Percentiles rank a stretch among this genome's conserved stretches.
phyloP scores from a whole-genome alignment of 176 grass and related monocot genomes.

The Oryza glumipatula region DNA sequence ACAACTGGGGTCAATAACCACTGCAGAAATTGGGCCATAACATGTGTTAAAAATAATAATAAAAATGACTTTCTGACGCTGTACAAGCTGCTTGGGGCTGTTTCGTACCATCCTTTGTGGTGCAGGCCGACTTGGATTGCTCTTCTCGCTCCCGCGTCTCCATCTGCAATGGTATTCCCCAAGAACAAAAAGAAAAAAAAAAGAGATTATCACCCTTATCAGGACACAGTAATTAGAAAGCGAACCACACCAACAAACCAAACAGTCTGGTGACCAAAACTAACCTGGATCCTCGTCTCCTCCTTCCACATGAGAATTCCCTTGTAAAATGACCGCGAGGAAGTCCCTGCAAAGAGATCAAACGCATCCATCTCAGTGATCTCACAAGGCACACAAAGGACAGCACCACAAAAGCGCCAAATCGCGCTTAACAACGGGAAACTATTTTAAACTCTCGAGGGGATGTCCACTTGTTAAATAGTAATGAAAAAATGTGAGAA shows the following conservation, averaged over 20 bases:
- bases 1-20: slow-evolving; percentile 54
- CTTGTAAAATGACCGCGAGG: slow-evolving; percentile 91
- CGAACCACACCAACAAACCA: neutral
- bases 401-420: neutral
- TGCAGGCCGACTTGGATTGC: slow-evolving; percentile 39
- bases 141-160: slow-evolving; percentile 62
- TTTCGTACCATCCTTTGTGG: slow-evolving; percentile 29
- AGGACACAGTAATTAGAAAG: neutral
- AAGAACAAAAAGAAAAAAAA: neutral
- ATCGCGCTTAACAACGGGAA: neutral
- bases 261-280: slow-evolving; percentile 26
- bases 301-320: slow-evolving; percentile 94
- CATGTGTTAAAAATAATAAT: too few species aligned
- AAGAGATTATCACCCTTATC: neutral
- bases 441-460: too few species aligned
- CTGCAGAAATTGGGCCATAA: slow-evolving; percentile 36
- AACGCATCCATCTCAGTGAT: too few species aligned
- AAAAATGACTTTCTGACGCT: slow-evolving; percentile 5
- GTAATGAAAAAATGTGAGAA: too few species aligned
- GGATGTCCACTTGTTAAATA: too few species aligned
- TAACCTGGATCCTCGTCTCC: slow-evolving; percentile 82
- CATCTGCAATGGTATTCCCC: slow-evolving; percentile 45
- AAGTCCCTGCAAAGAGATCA: slow-evolving; percentile 94
- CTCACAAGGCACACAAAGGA: slow-evolving; percentile 1
- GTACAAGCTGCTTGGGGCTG: neutral